These are phyloP conservation scores for Ramaria rubella DNA, from an alignment of 768 basidiomycete genomes.

Conservation along the genomic window DNA sequence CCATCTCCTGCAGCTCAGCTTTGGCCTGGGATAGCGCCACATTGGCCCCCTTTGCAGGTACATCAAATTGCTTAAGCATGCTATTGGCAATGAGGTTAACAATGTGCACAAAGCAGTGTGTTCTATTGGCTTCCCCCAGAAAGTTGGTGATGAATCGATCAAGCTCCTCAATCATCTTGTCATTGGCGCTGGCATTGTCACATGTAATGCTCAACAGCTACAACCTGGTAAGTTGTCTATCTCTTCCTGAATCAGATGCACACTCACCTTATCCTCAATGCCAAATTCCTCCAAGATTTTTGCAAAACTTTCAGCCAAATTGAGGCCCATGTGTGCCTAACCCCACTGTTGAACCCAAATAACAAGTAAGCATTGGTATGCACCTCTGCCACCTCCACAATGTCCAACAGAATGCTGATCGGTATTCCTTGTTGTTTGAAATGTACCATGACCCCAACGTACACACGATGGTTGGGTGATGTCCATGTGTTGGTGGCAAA, in stretches of 20 bases:
- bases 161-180: slow-evolving; percentile 28
- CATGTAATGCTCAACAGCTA: slow-evolving; percentile 29
- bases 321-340: slow-evolving; percentile 29
- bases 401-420: slow-evolving; percentile 21
- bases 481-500: too few relatives aligned
- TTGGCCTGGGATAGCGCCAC: not conserved
- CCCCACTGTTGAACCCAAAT: not conserved
- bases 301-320: slow-evolving; percentile 30
- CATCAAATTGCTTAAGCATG: slow-evolving; percentile 29
- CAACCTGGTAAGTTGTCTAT: not conserved
- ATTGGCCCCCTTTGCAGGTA: slow-evolving; percentile 15
- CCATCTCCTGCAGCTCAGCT: slow-evolving; percentile 13
- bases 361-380: slow-evolving; percentile 3
- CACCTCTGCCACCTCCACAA: slow-evolving; percentile 30
- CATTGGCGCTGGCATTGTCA: slow-evolving; percentile 33
- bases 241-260: slow-evolving; percentile 3
- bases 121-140: slow-evolving; percentile 19
- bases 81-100: slow-evolving; percentile 32
- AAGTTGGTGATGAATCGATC: slow-evolving; percentile 16
- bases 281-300: slow-evolving; percentile 30
- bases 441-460: too few relatives aligned
- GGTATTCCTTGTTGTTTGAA: not conserved
- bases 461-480: too few relatives aligned
- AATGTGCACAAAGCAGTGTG: slow-evolving; percentile 34
- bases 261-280: slow-evolving; percentile 28